Evolutionary conservation across 257 asterid genomes (phyloP).

Genomic region (Solanum peruvianum): DNA sequence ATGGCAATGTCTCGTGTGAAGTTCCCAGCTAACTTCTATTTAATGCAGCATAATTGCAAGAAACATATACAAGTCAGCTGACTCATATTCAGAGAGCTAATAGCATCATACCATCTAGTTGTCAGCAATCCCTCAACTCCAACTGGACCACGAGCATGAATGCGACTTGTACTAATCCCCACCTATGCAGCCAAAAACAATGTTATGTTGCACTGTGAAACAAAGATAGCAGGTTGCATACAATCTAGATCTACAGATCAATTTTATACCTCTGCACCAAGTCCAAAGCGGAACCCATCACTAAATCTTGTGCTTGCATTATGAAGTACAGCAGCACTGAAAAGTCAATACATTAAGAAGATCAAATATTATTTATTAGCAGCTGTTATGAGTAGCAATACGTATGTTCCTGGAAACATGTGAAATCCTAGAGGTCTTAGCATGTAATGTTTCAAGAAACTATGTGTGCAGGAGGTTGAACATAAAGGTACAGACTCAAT

Average conservation of each 20-base stretch:
- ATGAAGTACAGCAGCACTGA: conserved; percentile 93
- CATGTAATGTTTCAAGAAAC: not conserved
- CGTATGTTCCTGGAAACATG: not conserved
- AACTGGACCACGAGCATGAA: conserved; percentile 98
- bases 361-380: not conserved
- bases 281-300: conserved; percentile 93
- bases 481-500: not conserved
- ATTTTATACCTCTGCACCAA: conserved; percentile 73
- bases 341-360: not conserved
- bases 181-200: conserved; percentile 38
- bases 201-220: not conserved
- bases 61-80: not conserved
- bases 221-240: not conserved
- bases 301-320: conserved; percentile 89
- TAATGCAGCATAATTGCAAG: not conserved
- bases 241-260: not conserved
- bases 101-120: conserved; percentile 58
- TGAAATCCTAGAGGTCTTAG: not conserved
- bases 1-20: not conserved
- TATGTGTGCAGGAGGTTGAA: not conserved
- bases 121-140: conserved; percentile 96
- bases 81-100: not conserved
- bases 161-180: conserved; percentile 90
- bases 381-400: not conserved
- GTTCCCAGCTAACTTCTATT: not conserved